Conservation (phyloP, 179 eudicot species). For the Patellifolia procumbens region DNA sequence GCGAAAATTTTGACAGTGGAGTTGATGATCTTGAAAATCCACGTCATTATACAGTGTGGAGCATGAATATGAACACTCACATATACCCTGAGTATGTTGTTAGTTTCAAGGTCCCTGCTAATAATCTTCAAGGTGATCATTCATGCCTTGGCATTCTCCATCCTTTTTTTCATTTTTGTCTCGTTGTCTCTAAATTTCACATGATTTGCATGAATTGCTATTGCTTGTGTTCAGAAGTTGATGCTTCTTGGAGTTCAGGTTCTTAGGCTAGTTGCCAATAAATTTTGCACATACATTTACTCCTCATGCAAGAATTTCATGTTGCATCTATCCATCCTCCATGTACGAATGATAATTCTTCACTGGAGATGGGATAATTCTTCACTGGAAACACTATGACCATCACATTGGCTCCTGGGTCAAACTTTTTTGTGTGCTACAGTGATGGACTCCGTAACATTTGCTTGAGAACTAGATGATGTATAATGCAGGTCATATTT, state of each 20-base stretch:
- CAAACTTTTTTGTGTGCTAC: background rate
- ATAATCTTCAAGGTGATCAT: constrained; percentile 59
- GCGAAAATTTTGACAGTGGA: constrained; percentile 81
- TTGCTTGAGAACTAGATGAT: constrained; percentile 20
- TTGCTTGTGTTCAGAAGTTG: constrained; percentile 2
- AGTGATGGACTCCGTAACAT: constrained; percentile 10
- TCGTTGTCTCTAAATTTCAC: background rate
- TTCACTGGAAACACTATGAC: constrained; percentile 13
- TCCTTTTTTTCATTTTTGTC: background rate
- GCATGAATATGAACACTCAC: constrained; percentile 81
- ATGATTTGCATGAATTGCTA: background rate
- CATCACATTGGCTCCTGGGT: background rate
- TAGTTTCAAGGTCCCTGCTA: constrained; percentile 72
- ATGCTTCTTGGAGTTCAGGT: background rate
- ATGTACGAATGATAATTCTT: background rate
- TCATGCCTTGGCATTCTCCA: constrained; percentile 30
- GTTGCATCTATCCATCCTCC: constrained; percentile 13
- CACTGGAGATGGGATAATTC: background rate
- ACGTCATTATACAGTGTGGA: constrained; percentile 70
- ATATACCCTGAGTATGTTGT: constrained; percentile 80
- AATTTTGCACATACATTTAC: background rate
- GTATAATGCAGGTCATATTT: constrained; percentile 40
- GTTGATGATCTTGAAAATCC: constrained; percentile 88
- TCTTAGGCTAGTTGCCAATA: constrained; percentile 15
- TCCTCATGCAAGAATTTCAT: constrained; percentile 2